phyloP scores from a whole-genome alignment of 345 rosid species.

The Eutrema heterophyllum region DNA sequence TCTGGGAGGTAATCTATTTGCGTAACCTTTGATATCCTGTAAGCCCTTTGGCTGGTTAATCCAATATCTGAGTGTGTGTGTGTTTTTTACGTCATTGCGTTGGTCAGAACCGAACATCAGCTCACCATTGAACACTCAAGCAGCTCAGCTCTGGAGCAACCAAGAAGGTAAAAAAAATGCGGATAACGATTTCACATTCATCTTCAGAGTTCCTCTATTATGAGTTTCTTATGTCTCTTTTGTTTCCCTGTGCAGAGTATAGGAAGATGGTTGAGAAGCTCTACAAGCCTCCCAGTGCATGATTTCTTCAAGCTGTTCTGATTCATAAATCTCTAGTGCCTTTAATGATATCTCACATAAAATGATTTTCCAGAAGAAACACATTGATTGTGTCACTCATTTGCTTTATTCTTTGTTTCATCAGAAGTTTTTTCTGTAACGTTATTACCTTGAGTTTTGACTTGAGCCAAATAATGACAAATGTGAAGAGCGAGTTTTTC shows the following conservation, averaged over 20 bases:
- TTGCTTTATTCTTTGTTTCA: slow-evolving; percentile 21
- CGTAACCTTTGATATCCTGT: not conserved
- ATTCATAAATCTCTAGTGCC: not conserved
- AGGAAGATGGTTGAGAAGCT: slow-evolving; percentile 63
- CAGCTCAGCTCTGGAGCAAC: slow-evolving; percentile 96
- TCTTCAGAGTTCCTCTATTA: not conserved
- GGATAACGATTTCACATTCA: not conserved
- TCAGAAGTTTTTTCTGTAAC: not conserved
- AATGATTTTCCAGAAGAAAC: slow-evolving; percentile 11
- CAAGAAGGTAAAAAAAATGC: slow-evolving; percentile 55
- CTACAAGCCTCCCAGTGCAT: slow-evolving; percentile 46
- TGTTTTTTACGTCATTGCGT: not conserved
- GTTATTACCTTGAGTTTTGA: not conserved
- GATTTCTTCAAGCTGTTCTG: slow-evolving; percentile 20
- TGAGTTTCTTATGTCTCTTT: slow-evolving; percentile 10
- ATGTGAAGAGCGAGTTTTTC: not conserved
- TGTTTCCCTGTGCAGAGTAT: slow-evolving; percentile 40
- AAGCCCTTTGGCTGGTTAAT: not conserved
- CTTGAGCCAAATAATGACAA: not conserved
- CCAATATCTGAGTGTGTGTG: not conserved
- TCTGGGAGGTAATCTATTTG: slow-evolving; percentile 65
- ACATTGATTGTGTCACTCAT: slow-evolving; percentile 6
- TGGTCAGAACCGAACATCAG: slow-evolving; percentile 81
- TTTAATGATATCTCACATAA: not conserved
- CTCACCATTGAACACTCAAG: slow-evolving; percentile 90